These are phyloP conservation scores for Ceratobasidium sp. DNA, from an alignment of 1,284 basidiomycete genomes.

Conservation along the genomic window DNA sequence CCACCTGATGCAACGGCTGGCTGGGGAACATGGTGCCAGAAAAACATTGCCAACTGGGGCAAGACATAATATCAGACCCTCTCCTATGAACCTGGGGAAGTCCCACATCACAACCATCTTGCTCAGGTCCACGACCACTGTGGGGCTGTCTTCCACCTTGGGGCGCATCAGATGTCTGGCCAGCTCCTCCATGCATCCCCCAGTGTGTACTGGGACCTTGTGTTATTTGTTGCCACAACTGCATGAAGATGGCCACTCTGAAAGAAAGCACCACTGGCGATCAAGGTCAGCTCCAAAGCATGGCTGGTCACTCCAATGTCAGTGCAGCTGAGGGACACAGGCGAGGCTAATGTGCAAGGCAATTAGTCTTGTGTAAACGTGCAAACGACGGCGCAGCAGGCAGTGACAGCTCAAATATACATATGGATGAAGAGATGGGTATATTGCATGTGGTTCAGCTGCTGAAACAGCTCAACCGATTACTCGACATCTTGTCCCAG, in stretches of 20 bases:
- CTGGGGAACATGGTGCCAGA: no score
- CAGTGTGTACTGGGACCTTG: neutral
- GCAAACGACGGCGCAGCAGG: no score
- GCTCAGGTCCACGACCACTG: slow-evolving; percentile 9
- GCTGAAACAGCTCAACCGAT: no score
- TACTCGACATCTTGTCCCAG: no score
- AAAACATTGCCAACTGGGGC: neutral
- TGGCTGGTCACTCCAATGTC: neutral
- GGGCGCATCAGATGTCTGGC: neutral
- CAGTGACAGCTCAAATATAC: no score
- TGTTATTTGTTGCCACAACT: neutral
- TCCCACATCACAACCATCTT: slow-evolving; percentile 19
- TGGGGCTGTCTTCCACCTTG: neutral
- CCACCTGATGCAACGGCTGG: neutral
- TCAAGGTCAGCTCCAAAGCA: neutral
- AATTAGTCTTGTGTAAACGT: no score
- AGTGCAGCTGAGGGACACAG: no score
- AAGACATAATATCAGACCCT: neutral
- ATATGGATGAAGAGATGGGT: no score
- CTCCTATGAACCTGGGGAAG: slow-evolving; percentile 11
- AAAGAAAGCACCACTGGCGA: neutral
- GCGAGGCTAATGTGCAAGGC: no score
- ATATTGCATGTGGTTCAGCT: no score
- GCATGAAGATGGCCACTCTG: neutral
- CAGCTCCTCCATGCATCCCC: neutral